Percentiles rank a stretch among this genome's conserved stretches.
Conservation (phyloP, 208 protist species). For the Porcisia deanei region DNA sequence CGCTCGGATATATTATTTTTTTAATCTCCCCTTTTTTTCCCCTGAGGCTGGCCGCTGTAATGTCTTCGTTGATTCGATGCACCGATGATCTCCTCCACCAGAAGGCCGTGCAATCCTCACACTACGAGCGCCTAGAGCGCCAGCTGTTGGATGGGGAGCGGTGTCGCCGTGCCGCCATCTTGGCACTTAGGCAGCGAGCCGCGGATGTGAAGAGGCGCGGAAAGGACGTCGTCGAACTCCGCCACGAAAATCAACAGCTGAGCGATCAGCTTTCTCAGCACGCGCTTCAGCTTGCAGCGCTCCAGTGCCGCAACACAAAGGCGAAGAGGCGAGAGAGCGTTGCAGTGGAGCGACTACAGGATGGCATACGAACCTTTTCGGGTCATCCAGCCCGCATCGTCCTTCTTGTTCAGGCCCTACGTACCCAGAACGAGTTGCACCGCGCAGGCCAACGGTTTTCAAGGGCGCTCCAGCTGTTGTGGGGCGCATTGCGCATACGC, state of each 20-base stretch:
- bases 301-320: constrained; percentile 29
- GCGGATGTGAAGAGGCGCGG: constrained; percentile 58
- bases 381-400: constrained; percentile 47
- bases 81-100: constrained; percentile 79
- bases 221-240: constrained; percentile 55
- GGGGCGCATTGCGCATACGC: constrained; percentile 4
- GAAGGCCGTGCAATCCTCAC: constrained; percentile 64
- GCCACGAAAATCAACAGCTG: constrained; percentile 37
- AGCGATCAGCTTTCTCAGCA: constrained; percentile 56
- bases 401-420: constrained; percentile 45
- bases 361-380: constrained; percentile 37
- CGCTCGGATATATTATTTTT: background rate
- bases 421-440: constrained; percentile 36
- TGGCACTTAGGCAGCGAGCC: constrained; percentile 54
- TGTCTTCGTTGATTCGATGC: constrained; percentile 66
- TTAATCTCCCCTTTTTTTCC: constrained; percentile 12
- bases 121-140: constrained; percentile 64
- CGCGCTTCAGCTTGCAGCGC: constrained; percentile 49
- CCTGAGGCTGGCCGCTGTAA: background rate
- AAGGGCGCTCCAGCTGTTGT: constrained; percentile 2
- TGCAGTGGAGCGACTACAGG: constrained; percentile 33
- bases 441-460: background rate
- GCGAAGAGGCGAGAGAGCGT: constrained; percentile 21
- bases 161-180: constrained; percentile 33
- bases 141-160: constrained; percentile 67